Base-by-base conservation (phyloP, 352 stramenopile genomes). In the Pythium monospermum region DNA sequence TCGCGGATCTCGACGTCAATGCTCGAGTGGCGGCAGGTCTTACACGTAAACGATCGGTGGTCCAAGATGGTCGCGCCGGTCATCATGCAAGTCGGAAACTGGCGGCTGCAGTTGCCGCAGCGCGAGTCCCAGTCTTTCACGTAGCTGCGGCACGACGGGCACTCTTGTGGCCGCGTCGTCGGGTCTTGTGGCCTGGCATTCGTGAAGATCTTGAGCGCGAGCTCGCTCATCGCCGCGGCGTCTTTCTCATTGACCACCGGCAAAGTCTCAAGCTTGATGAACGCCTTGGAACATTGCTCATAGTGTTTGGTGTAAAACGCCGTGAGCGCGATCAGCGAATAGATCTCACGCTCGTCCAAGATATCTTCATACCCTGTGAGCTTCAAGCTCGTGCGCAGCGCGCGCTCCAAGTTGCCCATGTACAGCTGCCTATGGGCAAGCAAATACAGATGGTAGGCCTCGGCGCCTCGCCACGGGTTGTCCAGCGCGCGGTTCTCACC, bases 361-460 rank as follows among this genome's bases (percentile, higher is more conserved):
- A 98, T 85, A 58, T 98, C 93, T 33, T 98, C 91, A 62, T 95
- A 98, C 13, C 72, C 69, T 0, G 79, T 71, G 28, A 96, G 80
- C 46, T 95, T 94, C 36, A 97, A 76, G 8, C 82, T 76, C 8
- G 89, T 96, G 16, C 76, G 79, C 48, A 97, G 59, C 6, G 93
- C 86, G 11, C 70, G 76, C 21, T 96, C 83, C 10, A 95, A 53
- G 10, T 87, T 69, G 16, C 84, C 86, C 8, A 57, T 53, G 64
- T 98, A 98, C 10, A 98, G 68, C 70, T 98, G 92, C 1, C 87
- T 68, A 52, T 98, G 90, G 5, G 91, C 87, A 3, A 98, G 71
- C 56, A 98, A 64, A 54, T 95, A 97, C 44, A 97, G 83, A 60
- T 98, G 93, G 59, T 96, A 97, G 4, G 91, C 92, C 57, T 97